A percentile compares a stretch with the other conserved stretches of the same genome.
Conservation (phyloP, 768 basidiomycete species). For the Hygrophoropsis aurantiaca region DNA sequence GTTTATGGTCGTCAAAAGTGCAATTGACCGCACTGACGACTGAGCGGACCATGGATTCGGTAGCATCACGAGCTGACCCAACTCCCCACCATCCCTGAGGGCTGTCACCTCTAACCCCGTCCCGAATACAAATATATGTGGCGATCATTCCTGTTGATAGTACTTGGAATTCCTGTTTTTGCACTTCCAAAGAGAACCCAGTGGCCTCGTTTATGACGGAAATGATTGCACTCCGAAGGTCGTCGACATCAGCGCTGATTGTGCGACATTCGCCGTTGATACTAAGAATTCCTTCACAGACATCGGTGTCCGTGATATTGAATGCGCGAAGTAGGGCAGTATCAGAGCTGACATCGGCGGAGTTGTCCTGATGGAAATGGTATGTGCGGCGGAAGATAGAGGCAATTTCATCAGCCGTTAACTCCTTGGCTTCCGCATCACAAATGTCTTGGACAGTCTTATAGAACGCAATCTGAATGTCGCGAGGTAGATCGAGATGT, state of each 20-base stretch:
- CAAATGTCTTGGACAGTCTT: constrained; percentile 87
- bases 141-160: not conserved
- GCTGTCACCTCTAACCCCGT: constrained; percentile 35
- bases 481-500: constrained; percentile 88
- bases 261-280: constrained; percentile 17
- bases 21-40: constrained; percentile 86
- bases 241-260: constrained; percentile 47
- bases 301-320: constrained; percentile 40
- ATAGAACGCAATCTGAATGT: constrained; percentile 96
- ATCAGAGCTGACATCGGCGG: constrained; percentile 50
- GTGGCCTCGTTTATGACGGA: not conserved
- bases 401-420: constrained; percentile 94
- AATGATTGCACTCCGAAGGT: constrained; percentile 41
- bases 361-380: constrained; percentile 60
- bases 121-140: not conserved
- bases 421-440: constrained; percentile 92
- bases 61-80: constrained; percentile 90
- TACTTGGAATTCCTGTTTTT: not conserved
- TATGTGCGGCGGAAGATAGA: constrained; percentile 83
- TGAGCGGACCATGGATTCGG: constrained; percentile 86
- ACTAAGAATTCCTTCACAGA: constrained; percentile 37
- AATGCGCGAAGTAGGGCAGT: not conserved
- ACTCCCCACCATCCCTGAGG: constrained; percentile 91
- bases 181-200: not conserved
- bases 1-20: constrained; percentile 46